phyloP scores from a whole-genome alignment of 192 early-diverging fungal genomes.

The Thamnidium elegans region DNA sequence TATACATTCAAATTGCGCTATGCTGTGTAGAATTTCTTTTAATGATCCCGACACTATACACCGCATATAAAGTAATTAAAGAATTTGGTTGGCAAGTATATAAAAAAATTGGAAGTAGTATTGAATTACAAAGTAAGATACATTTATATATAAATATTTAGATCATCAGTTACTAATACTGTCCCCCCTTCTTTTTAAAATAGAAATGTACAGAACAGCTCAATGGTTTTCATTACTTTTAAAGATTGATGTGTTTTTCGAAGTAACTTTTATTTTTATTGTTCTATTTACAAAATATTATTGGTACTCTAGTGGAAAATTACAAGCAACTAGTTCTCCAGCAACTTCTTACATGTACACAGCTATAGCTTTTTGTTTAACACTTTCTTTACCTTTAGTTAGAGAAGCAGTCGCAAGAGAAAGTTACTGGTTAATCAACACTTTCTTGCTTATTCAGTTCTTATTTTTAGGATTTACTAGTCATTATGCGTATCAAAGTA shows the following conservation, averaged over 20 bases:
- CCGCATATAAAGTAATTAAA: conserved; percentile 3
- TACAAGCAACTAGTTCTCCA: neutral
- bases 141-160: too few species aligned
- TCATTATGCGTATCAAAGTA: too few species aligned
- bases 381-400: neutral
- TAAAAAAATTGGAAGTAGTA: conserved; percentile 8
- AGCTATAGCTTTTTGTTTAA: neutral
- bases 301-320: too few species aligned
- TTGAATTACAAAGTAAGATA: conserved; percentile 6
- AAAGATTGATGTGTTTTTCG: conserved; percentile 24
- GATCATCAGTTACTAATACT: too few species aligned
- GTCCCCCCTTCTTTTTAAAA: too few species aligned
- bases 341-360: neutral
- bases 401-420: conserved; percentile 3
- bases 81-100: conserved; percentile 7
- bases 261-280: conserved; percentile 2
- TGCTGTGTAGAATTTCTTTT: neutral
- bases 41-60: neutral
- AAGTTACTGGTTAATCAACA: neutral
- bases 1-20: neutral
- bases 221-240: conserved; percentile 18
- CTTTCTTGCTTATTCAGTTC: neutral
- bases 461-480: neutral
- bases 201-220: conserved; percentile 13
- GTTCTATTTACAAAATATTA: too few species aligned